Evolutionary conservation across 2,329 filamentous ascomycete genomes (phyloP).

Genomic region (Polychaeton citri): DNA sequence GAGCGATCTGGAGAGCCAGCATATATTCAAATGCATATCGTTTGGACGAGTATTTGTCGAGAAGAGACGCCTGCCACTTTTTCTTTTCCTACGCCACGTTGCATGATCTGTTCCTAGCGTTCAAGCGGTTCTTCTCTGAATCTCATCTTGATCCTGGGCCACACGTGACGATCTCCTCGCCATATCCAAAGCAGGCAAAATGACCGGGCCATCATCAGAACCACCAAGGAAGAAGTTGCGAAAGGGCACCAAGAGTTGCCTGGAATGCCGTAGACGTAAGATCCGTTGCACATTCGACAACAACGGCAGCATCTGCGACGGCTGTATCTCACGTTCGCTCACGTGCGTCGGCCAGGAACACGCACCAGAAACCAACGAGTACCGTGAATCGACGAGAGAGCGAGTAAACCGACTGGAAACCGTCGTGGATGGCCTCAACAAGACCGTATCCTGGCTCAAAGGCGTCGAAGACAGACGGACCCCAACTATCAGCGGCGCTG

Average conservation of each 20-base stretch:
- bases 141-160: background rate
- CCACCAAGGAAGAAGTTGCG: conserved; percentile 2
- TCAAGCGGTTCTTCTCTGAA: no score
- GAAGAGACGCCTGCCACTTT: background rate
- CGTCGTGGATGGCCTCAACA: conserved; percentile 1
- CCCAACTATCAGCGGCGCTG: background rate
- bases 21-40: background rate
- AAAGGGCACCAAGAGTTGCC: conserved; percentile 3
- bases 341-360: conserved; percentile 1
- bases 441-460: conserved; percentile 1
- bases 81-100: background rate
- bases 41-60: background rate
- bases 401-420: conserved; percentile 3
- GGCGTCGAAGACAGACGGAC: background rate
- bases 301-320: conserved; percentile 1
- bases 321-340: conserved; percentile 1
- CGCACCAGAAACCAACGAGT: conserved; percentile 1
- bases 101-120: background rate
- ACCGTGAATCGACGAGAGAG: conserved; percentile 1
- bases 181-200: background rate
- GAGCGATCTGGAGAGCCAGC: background rate
- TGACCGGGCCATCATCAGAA: background rate
- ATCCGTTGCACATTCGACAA: conserved; percentile 2
- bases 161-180: background rate
- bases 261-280: conserved; percentile 2